phyloP scores from a whole-genome alignment of 345 rosid genomes.

The Sisymbrium irio region DNA sequence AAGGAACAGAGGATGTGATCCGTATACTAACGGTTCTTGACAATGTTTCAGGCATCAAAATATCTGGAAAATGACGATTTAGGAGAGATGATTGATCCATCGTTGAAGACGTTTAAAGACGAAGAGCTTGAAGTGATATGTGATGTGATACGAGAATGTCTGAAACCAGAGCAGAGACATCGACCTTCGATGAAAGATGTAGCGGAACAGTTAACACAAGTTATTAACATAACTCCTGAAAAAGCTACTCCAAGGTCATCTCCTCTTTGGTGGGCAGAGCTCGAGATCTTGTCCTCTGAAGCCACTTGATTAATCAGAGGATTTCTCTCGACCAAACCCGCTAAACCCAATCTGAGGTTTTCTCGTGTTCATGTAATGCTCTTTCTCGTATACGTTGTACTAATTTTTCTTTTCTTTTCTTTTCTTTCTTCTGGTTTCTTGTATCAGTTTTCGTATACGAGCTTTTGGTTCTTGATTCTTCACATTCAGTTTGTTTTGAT shows the following conservation, averaged over 20 bases:
- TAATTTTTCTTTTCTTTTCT: not conserved
- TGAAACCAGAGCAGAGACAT: conserved; percentile 45
- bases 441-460: conserved; percentile 20
- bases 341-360: too few species aligned
- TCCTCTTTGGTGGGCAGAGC: conserved; percentile 35
- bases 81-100: conserved; percentile 58
- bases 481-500: conserved; percentile 6
- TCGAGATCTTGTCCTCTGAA: too few species aligned
- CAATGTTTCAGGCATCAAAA: conserved; percentile 57
- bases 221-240: conserved; percentile 60
- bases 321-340: too few species aligned
- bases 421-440: not conserved
- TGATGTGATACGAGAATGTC: conserved; percentile 60
- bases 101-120: conserved; percentile 63
- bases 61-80: conserved; percentile 45
- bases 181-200: conserved; percentile 70
- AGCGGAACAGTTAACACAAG: conserved; percentile 47
- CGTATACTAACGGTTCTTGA: not conserved
- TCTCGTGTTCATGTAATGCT: not conserved
- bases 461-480: conserved; percentile 21
- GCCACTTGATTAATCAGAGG: too few species aligned
- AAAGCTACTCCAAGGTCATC: conserved; percentile 90
- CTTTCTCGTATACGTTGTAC: conserved; percentile 5
- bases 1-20: not conserved
- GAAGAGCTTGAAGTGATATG: conserved; percentile 65